A percentile compares a stretch with the other conserved stretches of the same genome.
Conservation (phyloP, 2,329 filamentous ascomycete species). For the Claviceps digitariae region DNA sequence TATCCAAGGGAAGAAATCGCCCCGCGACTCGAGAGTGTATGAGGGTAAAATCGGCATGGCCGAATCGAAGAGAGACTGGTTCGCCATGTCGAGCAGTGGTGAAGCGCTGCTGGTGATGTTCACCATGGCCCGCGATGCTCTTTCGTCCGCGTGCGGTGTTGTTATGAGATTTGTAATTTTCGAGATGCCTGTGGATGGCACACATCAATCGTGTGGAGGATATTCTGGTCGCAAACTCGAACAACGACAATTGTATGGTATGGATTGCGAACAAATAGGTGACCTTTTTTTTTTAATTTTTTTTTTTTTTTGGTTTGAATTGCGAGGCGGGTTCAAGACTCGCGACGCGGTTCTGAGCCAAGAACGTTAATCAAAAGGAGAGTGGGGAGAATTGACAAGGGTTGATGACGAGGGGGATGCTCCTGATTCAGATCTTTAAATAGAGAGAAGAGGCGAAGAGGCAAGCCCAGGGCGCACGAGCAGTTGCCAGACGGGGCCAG, state of each 20-base stretch:
- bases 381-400: neutral
- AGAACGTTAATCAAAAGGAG: neutral
- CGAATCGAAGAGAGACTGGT: slow-evolving; percentile 41
- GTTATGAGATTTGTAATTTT: neutral
- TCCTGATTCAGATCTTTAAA: neutral
- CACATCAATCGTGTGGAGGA: neutral
- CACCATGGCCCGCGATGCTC: slow-evolving; percentile 20
- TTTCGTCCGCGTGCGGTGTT: neutral
- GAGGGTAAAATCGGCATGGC: slow-evolving; percentile 67
- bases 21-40: slow-evolving; percentile 59
- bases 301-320: neutral
- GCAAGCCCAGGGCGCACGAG: neutral
- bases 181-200: neutral
- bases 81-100: slow-evolving; percentile 30
- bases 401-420: neutral
- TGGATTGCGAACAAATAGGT: too few species aligned
- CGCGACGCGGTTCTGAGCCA: neutral
- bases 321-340: neutral
- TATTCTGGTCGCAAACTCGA: neutral
- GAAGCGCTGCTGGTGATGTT: slow-evolving; percentile 21
- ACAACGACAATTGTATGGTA: neutral
- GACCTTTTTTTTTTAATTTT: too few species aligned
- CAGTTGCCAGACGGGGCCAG: neutral
- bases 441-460: neutral
- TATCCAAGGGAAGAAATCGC: slow-evolving; percentile 61